Base-by-base conservation (phyloP, 1,284 basidiomycete genomes). In the Cryptococcus sp. region DNA sequence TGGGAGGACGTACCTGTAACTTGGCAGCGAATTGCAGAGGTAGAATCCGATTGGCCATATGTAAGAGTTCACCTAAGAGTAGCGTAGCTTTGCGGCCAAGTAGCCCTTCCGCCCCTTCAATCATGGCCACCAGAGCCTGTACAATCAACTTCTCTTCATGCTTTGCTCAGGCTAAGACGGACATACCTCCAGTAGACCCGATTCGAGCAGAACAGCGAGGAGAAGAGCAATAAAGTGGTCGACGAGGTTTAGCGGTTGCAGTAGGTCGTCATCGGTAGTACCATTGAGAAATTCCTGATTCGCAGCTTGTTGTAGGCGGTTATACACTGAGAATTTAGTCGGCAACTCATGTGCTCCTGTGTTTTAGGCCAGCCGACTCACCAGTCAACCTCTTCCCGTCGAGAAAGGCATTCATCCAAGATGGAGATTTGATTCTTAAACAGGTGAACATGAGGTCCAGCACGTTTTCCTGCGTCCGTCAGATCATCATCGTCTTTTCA, bases 211-310 rank as follows among this genome's bases (percentile, higher is more conserved):
- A 4, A 97, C 83, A 11, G 90, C 81, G 6, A 98, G 81, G 3
- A 98, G 79, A n/a, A 99, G 80, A 0, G 89, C 88, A 46, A 95
- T 84, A 70, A 92, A 99, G 68, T 98, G 95, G 68, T 98, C 93
- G 3, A 92, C 87, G 5, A 98, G 77, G 64, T 89, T 94, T 42
- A 92, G 77, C 7, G 83, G 81, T 61, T 86, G 83, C 42, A 83
- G 78, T 5, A 79, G 74, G 61, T 82, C 82, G 55, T 65, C 61
- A 10, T 69, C 69, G 5, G 61, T 60, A 7, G 46, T 47, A 3
- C 59, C 66, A 1, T 72, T 69, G 10, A 65, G 59, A 11, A 73
- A 53, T 32, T 71, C 63, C 13, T 10, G 10, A 46, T 66, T 62
- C 7, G 67, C 59, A 13, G 70, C 69, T 53, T 74, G 65, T 46